A percentile compares a stretch with the other conserved stretches of the same genome.
Conservation (phyloP, 257 asterid species). For the Scutellaria barbata region DNA sequence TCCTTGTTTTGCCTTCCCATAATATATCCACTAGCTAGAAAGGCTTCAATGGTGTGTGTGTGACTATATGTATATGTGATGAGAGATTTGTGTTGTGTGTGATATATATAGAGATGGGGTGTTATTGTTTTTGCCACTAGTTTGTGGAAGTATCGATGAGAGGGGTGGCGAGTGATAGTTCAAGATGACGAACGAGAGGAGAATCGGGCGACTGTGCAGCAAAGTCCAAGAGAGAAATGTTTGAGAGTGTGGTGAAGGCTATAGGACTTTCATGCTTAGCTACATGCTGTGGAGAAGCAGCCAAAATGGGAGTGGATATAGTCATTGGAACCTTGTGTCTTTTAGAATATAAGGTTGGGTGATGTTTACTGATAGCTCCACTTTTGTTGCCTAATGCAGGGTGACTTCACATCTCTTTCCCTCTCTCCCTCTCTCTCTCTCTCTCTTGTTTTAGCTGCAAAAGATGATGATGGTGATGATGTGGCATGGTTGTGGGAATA, state of each 20-base stretch:
- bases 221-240: constrained; percentile 41
- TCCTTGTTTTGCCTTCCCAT: constrained; percentile 50
- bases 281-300: constrained; percentile 40
- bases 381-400: constrained; percentile 34
- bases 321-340: constrained; percentile 48
- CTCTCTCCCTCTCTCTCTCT: not conserved
- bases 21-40: not conserved
- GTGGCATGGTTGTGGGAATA: constrained; percentile 15
- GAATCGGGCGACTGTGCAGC: constrained; percentile 41
- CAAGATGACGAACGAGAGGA: constrained; percentile 32
- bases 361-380: constrained; percentile 24
- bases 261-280: constrained; percentile 30
- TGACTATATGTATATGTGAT: not conserved
- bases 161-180: constrained; percentile 23
- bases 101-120: constrained; percentile 34
- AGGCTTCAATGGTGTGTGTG: constrained; percentile 2
- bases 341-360: constrained; percentile 50
- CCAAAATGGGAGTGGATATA: constrained; percentile 36
- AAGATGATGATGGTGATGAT: not conserved
- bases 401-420: not conserved
- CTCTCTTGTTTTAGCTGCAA: constrained; percentile 4
- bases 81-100: not conserved
- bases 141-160: constrained; percentile 35
- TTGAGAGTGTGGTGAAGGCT: constrained; percentile 37
- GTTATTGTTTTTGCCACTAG: constrained; percentile 42